Base-by-base conservation (phyloP, 1,284 basidiomycete species). In the Ceratobasidium sp. region DNA sequence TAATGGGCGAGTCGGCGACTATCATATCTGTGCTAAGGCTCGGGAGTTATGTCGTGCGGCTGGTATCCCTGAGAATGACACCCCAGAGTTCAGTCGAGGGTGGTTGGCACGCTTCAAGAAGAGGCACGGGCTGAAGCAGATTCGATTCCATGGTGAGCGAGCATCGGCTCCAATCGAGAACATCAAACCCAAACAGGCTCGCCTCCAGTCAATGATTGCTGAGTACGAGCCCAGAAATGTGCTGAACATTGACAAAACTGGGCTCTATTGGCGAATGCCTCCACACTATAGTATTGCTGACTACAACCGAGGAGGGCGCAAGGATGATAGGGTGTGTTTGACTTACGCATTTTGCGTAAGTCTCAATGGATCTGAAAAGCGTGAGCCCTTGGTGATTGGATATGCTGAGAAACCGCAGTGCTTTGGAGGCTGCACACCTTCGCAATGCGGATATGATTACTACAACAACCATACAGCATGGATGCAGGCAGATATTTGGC, bases 181-280 rank as follows among this genome's bases (percentile, higher is more conserved):
- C 17, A 40, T 40, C 38, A 40, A 40, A 17, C 17, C 17, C 17
- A 53, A 70, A 27, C 15, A 25, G 1, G 22, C 35, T n/a, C 53
- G 64, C 29, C 20, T 70, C 1, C 45, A 34, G 50, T 29, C 49
- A 5, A 53, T 69, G 8, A 27, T 62, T 1, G 40, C 34, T 10
- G 1, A 8, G n/a, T 69, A 69, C 78, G 10, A 70, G 5, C 68
- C 74, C 32, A 54, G 72, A 25, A 75, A 15, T 40, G 70, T 77
- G 1, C 57, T 78, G 32, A 81, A 81, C 71, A 73, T 77, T 60
- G 80, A 82, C 70, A 77, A 81, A 64, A 77, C 76, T n/a, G 73
- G 76, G 13, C 72, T 79, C 20, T 80, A 29, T 68, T 55, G 50
- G 58, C 68, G 68, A 57, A 70, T 74, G 50, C 74, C 76, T 3